A percentile compares a stretch with the other conserved stretches of the same genome.
These are phyloP conservation scores for Epichloe bromicola DNA, from an alignment of 2,329 filamentous ascomycete genomes.

Conservation along the genomic window DNA sequence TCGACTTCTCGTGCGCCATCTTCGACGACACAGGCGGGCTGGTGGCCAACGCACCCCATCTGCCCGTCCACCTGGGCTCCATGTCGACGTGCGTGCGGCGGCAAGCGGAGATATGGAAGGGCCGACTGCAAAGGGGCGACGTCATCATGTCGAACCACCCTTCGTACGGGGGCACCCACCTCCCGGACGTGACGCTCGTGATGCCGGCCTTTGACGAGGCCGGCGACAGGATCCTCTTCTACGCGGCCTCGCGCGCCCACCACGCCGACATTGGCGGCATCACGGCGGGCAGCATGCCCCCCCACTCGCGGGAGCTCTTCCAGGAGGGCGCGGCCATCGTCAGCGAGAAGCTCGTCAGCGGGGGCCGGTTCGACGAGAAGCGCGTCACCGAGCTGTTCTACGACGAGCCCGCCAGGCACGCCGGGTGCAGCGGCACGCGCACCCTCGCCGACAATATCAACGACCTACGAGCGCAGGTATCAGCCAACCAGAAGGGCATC, in stretches of 20 bases:
- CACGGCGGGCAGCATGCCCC: conserved; percentile 69
- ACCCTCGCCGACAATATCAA: conserved; percentile 73
- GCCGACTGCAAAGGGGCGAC: conserved; percentile 63
- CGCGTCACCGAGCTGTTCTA: conserved; percentile 61
- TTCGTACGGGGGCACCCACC: conserved; percentile 69
- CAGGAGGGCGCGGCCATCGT: conserved; percentile 52
- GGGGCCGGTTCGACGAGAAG: conserved; percentile 66
- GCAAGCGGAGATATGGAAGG: conserved; percentile 68
- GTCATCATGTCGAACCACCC: conserved; percentile 77
- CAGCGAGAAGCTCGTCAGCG: conserved; percentile 58
- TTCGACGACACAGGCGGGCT: conserved; percentile 65
- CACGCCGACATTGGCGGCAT: conserved; percentile 81
- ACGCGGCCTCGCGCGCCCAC: conserved; percentile 67
- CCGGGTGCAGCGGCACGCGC: conserved; percentile 65
- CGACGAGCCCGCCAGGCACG: conserved; percentile 58
- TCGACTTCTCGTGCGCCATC: conserved; percentile 72
- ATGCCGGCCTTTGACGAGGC: conserved; percentile 59
- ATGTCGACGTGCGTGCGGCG: conserved; percentile 74
- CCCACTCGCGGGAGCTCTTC: conserved; percentile 51
- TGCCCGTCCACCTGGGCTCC: conserved; percentile 68
- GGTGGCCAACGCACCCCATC: conserved; percentile 67
- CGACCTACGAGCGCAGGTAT: conserved; percentile 71
- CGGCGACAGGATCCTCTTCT: conserved; percentile 64
- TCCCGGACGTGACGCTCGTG: conserved; percentile 70
- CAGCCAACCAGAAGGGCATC: conserved; percentile 76